A percentile compares a stretch with the other conserved stretches of the same genome.
These are phyloP conservation scores for Termitomyces sp. DNA, from an alignment of 768 basidiomycete species.

Conservation along the genomic window DNA sequence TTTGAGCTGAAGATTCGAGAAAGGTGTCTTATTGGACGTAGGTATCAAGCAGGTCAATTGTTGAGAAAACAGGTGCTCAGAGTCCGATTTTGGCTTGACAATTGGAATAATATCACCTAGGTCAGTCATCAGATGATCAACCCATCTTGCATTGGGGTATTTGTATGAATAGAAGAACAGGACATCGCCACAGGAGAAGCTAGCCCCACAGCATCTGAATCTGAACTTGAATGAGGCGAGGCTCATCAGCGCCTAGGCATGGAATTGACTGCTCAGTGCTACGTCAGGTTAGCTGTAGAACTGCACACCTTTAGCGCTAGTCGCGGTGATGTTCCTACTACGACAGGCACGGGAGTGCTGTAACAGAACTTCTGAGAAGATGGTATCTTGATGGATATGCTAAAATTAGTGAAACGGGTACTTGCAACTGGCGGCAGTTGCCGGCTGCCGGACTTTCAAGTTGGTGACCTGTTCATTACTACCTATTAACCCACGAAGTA, in stretches of 20 bases:
- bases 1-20: neutral
- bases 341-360: neutral
- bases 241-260: neutral
- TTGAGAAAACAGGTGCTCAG: neutral
- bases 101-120: neutral
- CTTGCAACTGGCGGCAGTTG: neutral
- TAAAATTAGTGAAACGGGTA: no score
- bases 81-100: neutral
- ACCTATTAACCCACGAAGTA: neutral
- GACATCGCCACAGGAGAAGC: neutral
- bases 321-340: neutral
- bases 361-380: neutral
- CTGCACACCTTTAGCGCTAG: neutral
- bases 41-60: neutral
- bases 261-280: neutral
- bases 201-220: neutral
- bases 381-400: neutral
- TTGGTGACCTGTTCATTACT: no score
- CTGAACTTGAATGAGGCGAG: neutral
- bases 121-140: neutral
- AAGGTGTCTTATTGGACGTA: neutral
- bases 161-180: neutral
- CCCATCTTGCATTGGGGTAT: neutral
- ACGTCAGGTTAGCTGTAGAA: neutral
- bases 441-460: no score